Conservation (phyloP, 1,284 basidiomycete genomes). For the Chondrostereum purpureum region DNA sequence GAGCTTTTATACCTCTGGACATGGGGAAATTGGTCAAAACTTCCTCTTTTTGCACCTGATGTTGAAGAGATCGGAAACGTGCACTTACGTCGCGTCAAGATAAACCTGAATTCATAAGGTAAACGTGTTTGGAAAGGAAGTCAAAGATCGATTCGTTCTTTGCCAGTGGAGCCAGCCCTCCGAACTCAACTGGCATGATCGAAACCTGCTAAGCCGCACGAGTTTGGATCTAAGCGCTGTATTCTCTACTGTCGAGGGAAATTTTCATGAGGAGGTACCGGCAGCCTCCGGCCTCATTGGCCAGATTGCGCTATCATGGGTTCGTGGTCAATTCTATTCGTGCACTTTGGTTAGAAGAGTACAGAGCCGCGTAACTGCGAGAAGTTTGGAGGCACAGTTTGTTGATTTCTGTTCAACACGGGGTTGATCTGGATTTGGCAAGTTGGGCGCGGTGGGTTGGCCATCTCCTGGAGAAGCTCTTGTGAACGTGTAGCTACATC, state of each 20-base stretch:
- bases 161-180: slow-evolving; percentile 64
- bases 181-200: slow-evolving; percentile 56
- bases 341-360: slow-evolving; percentile 26
- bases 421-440: slow-evolving; percentile 47
- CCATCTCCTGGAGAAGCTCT: slow-evolving; percentile 29
- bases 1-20: slow-evolving; percentile 36
- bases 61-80: slow-evolving; percentile 70
- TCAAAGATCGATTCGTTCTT: slow-evolving; percentile 50
- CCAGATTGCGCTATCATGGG: slow-evolving; percentile 11
- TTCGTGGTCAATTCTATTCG: slow-evolving; percentile 10
- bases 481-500: slow-evolving; percentile 51
- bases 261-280: slow-evolving; percentile 25
- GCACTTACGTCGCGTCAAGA: slow-evolving; percentile 53
- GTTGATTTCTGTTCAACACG: slow-evolving; percentile 13
- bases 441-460: slow-evolving; percentile 42
- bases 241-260: slow-evolving; percentile 26
- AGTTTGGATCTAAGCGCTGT: slow-evolving; percentile 44
- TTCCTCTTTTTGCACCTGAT: slow-evolving; percentile 36
- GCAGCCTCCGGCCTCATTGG: slow-evolving; percentile 20
- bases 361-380: slow-evolving; percentile 25
- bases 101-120: slow-evolving; percentile 56
- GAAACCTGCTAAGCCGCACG: slow-evolving; percentile 45
- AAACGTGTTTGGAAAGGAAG: slow-evolving; percentile 69
- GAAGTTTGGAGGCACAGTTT: slow-evolving; percentile 7
- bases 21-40: slow-evolving; percentile 29